Percentiles rank a stretch among this genome's conserved stretches.
Evolutionary conservation across 2,329 filamentous ascomycete genomes (phyloP).

Genomic region (Xylaria sp.): DNA sequence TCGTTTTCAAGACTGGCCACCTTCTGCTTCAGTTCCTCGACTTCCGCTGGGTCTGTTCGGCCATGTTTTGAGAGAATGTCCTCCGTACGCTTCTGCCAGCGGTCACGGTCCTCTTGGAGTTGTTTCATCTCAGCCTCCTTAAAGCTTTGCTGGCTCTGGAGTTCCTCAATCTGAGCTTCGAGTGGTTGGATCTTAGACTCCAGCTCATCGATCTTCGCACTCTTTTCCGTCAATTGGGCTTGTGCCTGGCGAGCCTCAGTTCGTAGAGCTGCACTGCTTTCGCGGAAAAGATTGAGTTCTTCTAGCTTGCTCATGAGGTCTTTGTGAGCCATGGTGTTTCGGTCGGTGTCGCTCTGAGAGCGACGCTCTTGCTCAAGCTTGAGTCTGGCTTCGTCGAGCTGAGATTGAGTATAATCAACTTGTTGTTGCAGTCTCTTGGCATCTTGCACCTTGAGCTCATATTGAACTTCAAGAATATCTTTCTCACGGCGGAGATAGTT

Average conservation of each 20-base stretch:
- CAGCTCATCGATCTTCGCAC: constrained; percentile 77
- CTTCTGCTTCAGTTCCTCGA: constrained; percentile 87
- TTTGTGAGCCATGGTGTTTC: constrained; percentile 81
- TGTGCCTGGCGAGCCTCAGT: constrained; percentile 86
- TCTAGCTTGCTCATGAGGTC: constrained; percentile 95
- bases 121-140: constrained; percentile 90
- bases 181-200: constrained; percentile 81
- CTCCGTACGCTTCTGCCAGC: constrained; percentile 95
- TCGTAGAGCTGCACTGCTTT: constrained; percentile 91
- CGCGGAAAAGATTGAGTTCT: constrained; percentile 93
- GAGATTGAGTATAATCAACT: constrained; percentile 83
- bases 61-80: constrained; percentile 97
- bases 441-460: constrained; percentile 88
- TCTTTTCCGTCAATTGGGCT: constrained; percentile 78
- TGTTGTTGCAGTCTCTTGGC: constrained; percentile 89
- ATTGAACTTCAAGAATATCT: constrained; percentile 97
- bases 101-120: constrained; percentile 88
- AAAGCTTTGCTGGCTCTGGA: constrained; percentile 82
- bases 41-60: constrained; percentile 90
- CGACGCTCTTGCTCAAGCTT: constrained; percentile 92
- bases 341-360: constrained; percentile 76
- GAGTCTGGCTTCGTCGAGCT: constrained; percentile 87
- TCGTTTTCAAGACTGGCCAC: constrained; percentile 74
- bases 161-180: constrained; percentile 79
- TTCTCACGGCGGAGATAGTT: constrained; percentile 93